phyloP scores from a whole-genome alignment of 192 early-diverging fungal genomes.

The Entomortierella chlamydospora region DNA sequence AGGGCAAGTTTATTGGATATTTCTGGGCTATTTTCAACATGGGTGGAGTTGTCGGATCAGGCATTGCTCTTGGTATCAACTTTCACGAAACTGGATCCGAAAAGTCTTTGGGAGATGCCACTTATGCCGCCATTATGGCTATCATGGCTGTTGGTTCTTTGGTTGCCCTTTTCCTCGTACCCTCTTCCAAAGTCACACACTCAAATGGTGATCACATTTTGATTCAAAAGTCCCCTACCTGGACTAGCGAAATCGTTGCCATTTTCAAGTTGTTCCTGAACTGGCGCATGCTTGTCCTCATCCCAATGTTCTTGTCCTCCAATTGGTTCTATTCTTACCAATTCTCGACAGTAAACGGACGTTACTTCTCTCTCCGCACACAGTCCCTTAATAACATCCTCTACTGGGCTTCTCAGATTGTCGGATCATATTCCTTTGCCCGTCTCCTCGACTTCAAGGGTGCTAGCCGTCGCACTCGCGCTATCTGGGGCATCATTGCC shows the following conservation, averaged over 20 bases:
- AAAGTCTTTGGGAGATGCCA: slow-evolving; percentile 67
- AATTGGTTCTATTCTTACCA: slow-evolving; percentile 86
- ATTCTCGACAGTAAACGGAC: slow-evolving; percentile 68
- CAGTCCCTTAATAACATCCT: slow-evolving; percentile 75
- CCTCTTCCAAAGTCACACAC: slow-evolving; percentile 66
- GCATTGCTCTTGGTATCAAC: slow-evolving; percentile 75
- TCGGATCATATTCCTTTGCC: slow-evolving; percentile 69
- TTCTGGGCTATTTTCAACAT: slow-evolving; percentile 88
- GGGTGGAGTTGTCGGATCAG: slow-evolving; percentile 81
- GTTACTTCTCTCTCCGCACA: slow-evolving; percentile 71
- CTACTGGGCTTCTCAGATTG: slow-evolving; percentile 81
- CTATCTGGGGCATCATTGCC: slow-evolving; percentile 62
- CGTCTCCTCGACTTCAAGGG: slow-evolving; percentile 65
- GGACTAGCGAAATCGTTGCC: slow-evolving; percentile 58
- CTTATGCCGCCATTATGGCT: slow-evolving; percentile 77
- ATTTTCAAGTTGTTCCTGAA: slow-evolving; percentile 66
- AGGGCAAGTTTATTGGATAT: slow-evolving; percentile 79
- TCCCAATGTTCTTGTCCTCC: slow-evolving; percentile 72
- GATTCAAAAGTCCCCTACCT: slow-evolving; percentile 73
- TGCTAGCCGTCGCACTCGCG: slow-evolving; percentile 69
- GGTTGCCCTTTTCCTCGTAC: slow-evolving; percentile 63
- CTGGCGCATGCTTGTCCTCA: slow-evolving; percentile 70
- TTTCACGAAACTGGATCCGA: slow-evolving; percentile 60
- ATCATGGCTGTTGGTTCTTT: slow-evolving; percentile 71
- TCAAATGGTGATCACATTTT: slow-evolving; percentile 73